Evolutionary conservation across 2,329 filamentous ascomycete species (phyloP), one percentile per base, ranked within the genome.

Genomic region (Fusarium illudens): DNA sequence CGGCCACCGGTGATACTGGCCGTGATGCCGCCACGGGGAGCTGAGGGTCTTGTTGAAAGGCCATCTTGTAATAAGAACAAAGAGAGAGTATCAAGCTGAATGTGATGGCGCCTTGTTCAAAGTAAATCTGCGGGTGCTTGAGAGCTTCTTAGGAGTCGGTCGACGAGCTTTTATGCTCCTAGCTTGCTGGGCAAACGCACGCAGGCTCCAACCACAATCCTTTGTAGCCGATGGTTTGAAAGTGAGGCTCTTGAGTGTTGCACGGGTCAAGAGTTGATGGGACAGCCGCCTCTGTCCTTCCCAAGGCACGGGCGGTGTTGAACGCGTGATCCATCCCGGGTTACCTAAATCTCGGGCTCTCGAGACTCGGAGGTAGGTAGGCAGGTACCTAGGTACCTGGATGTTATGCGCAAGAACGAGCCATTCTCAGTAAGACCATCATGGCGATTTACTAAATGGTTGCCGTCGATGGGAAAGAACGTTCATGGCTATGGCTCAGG

Each of bases 251-350:
- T 33, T 5, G 4, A 11, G 6, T 55, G 42, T 62, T 44, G 54
- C 5, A 42, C 52, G 25, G 13, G 27, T 34, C 7, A 44, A 44
- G 36, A 52, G 32, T 62, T 34, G 50, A 36, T 30, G 30, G 32
- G 11, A 46, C 37, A 37, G 29, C 48, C 15, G 36, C 37, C 10
- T 20, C 68, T 57, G 65, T 68, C 25, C 62, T 30, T 46, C 62
- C 32, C 34, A 29, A 37, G 20, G 17, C n/a, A 27, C 36, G 22
- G n/a, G 15, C 10, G 60, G 29, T 32, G n/a, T 52, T 52, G 25
- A 36, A 53, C 46, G 55, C 52, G 52, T 68, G 65, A 68, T 58
- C 50, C 20, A 15, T 29, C 2, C 22, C 25, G 7, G 22, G 39
- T 46, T 46, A 46, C 39, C 39, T n/a, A n/a, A n/a, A n/a, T n/a